Base-by-base conservation (phyloP, 2,329 filamentous ascomycete genomes). In the Clonostachys rosea region DNA sequence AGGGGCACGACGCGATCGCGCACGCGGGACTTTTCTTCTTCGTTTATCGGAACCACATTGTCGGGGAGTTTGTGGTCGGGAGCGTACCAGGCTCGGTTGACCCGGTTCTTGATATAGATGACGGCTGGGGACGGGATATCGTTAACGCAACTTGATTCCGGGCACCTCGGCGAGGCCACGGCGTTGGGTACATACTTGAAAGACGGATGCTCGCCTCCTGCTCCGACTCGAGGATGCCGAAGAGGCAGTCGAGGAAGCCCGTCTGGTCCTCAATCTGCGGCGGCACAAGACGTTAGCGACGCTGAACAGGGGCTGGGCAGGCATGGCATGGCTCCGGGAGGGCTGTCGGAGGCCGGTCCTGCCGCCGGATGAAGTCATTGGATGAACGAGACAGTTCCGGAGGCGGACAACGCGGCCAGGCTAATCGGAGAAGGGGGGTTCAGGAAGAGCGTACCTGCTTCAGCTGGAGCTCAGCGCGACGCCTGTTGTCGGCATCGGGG, bases 41-140 rank as follows among this genome's bases (percentile, higher is more conserved):
- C 92, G 58, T 87, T 79, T 69, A 96, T 94, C 57, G 85, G 74
- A 58, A 82, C 83, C 24, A 30, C 24, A 30, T 30, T 30, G 58
- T 87, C 84, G 14, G 36, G 14, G 60, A 81, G 79, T 62, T 79
- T 84, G 55, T 92, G 87, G 55, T 95, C 89, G 61, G 79, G 77
- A 52, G 81, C 83, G 47, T 86, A 80, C 94, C 94, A 99, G 59
- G 89, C 91, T 64, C 91, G 87, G 67, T 88, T 92, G 66, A 97
- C 87, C 64, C 91, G 87, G 73, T 99, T 97, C 75, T 99, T 99
- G 66, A 97, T 83, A 72, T 97, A 99, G 59, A 99, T 89, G 63
- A 92, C 91, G 62, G 91, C 92, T 96, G 68, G 13, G 46, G 42
- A 39, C 42, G 8, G 8, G 17, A 40, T 8, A 51, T 55, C 48